These are phyloP conservation scores for Venturia asperata DNA, from an alignment of 2,329 filamentous ascomycete genomes.

Conservation along the genomic window DNA sequence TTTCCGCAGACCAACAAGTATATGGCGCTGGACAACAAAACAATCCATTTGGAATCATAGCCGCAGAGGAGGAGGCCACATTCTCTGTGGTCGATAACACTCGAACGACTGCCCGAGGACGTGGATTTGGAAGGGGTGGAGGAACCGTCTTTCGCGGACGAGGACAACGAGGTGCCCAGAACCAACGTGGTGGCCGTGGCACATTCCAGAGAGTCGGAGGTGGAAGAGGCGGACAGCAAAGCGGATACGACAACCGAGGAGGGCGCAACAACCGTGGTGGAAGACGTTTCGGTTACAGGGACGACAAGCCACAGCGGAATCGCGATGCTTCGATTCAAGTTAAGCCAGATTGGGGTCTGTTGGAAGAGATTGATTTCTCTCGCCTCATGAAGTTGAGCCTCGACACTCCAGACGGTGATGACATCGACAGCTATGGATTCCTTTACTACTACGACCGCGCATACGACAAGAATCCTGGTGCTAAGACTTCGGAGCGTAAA, in stretches of 20 bases:
- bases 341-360: conserved; percentile 87
- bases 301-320: conserved; percentile 96
- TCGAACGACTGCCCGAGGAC: conserved; percentile 73
- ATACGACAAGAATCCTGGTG: conserved; percentile 85
- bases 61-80: conserved; percentile 88
- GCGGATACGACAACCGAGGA: conserved; percentile 62
- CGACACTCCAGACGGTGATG: conserved; percentile 89
- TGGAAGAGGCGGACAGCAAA: conserved; percentile 52
- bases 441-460: conserved; percentile 96
- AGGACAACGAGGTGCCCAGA: conserved; percentile 66
- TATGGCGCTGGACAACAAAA: conserved; percentile 85
- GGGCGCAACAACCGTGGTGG: conserved; percentile 66
- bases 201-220: conserved; percentile 67
- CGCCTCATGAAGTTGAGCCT: conserved; percentile 92
- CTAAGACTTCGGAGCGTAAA: conserved; percentile 77
- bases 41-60: conserved; percentile 74
- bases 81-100: conserved; percentile 98
- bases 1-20: conserved; percentile 74
- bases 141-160: conserved; percentile 81
- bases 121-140: conserved; percentile 75
- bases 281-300: conserved; percentile 94
- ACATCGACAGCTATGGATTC: conserved; percentile 93
- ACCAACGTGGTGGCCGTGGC: conserved; percentile 63
- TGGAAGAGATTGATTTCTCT: conserved; percentile 98
- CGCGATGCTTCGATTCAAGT: conserved; percentile 94